Evolutionary conservation across 345 rosid species (phyloP).

Genomic region (Lagerstroemia speciosa): DNA sequence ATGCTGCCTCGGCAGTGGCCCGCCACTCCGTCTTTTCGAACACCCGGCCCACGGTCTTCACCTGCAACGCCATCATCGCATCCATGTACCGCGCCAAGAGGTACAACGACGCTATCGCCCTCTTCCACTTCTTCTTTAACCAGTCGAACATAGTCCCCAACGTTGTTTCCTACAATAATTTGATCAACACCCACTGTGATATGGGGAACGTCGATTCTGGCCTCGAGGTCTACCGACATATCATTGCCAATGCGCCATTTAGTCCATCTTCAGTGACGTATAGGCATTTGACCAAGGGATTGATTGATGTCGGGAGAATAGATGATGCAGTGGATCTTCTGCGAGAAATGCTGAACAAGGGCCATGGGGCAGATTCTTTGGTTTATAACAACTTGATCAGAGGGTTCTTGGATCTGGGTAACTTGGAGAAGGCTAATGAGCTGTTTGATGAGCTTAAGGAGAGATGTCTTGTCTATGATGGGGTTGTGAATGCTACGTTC

Average conservation of each 20-base stretch:
- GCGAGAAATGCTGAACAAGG: conserved; percentile 78
- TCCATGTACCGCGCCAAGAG: conserved; percentile 92
- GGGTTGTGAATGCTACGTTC: conserved; percentile 69
- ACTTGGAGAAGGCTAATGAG: conserved; percentile 74
- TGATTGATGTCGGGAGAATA: conserved; percentile 65
- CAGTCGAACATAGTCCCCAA: conserved; percentile 80
- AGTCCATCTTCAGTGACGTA: conserved; percentile 74
- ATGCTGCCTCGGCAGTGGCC: conserved; percentile 70
- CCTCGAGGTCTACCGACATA: conserved; percentile 56
- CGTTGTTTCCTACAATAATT: conserved; percentile 82
- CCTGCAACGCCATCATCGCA: conserved; percentile 90
- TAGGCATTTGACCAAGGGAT: conserved; percentile 88
- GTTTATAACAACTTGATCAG: conserved; percentile 70
- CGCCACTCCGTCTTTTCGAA: conserved; percentile 60
- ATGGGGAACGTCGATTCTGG: conserved; percentile 69
- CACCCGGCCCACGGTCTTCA: conserved; percentile 84
- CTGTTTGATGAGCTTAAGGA: conserved; percentile 73
- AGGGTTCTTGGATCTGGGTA: conserved; percentile 71
- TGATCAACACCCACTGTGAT: conserved; percentile 82
- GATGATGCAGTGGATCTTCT: conserved; percentile 71
- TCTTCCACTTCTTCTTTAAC: conserved; percentile 72
- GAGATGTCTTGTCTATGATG: conserved; percentile 81
- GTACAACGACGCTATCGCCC: conserved; percentile 58
- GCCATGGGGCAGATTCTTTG: conserved; percentile 87
- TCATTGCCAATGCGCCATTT: conserved; percentile 70